phyloP scores from a whole-genome alignment of 2,329 filamentous ascomycete genomes.

The Penicillium crustosum region DNA sequence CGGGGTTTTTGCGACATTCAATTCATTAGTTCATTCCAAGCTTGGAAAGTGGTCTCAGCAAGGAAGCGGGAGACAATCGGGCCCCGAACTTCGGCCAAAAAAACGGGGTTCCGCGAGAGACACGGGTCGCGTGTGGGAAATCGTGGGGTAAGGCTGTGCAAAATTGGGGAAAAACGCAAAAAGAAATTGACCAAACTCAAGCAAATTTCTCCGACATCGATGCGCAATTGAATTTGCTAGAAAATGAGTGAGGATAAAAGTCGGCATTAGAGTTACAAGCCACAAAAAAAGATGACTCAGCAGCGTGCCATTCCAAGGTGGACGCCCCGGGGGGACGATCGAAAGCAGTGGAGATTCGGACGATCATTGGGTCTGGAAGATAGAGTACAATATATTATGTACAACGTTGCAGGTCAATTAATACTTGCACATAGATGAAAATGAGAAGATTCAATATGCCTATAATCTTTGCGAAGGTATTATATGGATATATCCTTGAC shows the following conservation, averaged over 20 bases:
- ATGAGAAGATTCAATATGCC: too few species aligned
- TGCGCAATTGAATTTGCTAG: conserved; percentile 2
- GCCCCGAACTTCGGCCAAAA: conserved; percentile 2
- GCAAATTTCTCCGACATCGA: neutral
- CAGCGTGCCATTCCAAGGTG: conserved; percentile 3
- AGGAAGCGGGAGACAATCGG: conserved; percentile 4
- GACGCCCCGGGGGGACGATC: neutral
- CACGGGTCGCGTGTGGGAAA: neutral
- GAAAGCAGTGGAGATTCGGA: neutral
- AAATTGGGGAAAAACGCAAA: conserved; percentile 10
- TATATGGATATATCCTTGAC: neutral
- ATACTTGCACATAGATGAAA: neutral
- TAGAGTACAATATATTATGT: neutral
- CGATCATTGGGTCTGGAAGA: neutral
- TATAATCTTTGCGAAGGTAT: neutral
- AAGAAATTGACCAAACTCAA: neutral
- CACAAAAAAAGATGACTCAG: conserved; percentile 7
- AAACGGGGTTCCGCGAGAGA: conserved; percentile 7
- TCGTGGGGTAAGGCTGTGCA: conserved; percentile 3
- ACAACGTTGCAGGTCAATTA: too few species aligned
- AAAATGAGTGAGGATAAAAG: conserved; percentile 8
- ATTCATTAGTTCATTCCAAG: conserved; percentile 15
- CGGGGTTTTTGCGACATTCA: conserved; percentile 31
- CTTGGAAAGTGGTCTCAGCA: neutral
- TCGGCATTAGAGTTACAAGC: conserved; percentile 4